These are phyloP conservation scores for Didymellaceae sp. DNA, from an alignment of 2,329 filamentous ascomycete species.

Conservation along the genomic window DNA sequence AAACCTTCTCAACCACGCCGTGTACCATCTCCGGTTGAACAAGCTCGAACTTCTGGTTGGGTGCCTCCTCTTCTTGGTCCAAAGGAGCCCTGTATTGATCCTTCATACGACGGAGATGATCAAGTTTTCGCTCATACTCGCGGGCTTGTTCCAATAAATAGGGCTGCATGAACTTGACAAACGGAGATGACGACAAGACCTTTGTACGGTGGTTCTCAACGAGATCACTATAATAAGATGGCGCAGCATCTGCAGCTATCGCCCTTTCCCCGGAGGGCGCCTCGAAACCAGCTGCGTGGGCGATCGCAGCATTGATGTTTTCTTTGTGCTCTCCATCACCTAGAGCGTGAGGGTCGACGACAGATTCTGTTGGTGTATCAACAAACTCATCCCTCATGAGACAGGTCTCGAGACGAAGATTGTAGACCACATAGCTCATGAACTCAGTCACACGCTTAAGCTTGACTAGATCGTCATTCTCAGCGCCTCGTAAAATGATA, in stretches of 20 bases:
- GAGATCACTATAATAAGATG: slow-evolving; percentile 94
- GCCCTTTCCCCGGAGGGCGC: slow-evolving; percentile 49
- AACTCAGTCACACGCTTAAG: slow-evolving; percentile 97
- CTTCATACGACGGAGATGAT: slow-evolving; percentile 80
- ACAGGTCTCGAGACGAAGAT: slow-evolving; percentile 92
- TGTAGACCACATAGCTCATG: slow-evolving; percentile 99
- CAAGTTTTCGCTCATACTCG: slow-evolving; percentile 84
- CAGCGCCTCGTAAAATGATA: slow-evolving; percentile 85
- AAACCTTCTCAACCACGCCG: slow-evolving; percentile 77
- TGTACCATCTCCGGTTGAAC: slow-evolving; percentile 97
- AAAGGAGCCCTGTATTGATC: slow-evolving; percentile 66
- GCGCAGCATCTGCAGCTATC: slow-evolving; percentile 78
- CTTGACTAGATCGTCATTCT: slow-evolving; percentile 71
- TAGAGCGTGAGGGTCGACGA: slow-evolving; percentile 45
- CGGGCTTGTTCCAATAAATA: slow-evolving; percentile 91
- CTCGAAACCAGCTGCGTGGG: slow-evolving; percentile 13
- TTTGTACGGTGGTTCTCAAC: slow-evolving; percentile 92
- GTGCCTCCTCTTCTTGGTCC: slow-evolving; percentile 41
- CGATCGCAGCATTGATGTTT: slow-evolving; percentile 8
- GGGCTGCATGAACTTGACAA: slow-evolving; percentile 92
- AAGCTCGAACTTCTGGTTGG: slow-evolving; percentile 78
- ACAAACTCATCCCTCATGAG: slow-evolving; percentile 93
- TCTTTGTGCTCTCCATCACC: slow-evolving; percentile 11
- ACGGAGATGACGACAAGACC: slow-evolving; percentile 91
- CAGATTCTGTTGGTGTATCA: slow-evolving; percentile 71